Conservation (phyloP, 179 eudicot species). For the Actinidia polygama region DNA sequence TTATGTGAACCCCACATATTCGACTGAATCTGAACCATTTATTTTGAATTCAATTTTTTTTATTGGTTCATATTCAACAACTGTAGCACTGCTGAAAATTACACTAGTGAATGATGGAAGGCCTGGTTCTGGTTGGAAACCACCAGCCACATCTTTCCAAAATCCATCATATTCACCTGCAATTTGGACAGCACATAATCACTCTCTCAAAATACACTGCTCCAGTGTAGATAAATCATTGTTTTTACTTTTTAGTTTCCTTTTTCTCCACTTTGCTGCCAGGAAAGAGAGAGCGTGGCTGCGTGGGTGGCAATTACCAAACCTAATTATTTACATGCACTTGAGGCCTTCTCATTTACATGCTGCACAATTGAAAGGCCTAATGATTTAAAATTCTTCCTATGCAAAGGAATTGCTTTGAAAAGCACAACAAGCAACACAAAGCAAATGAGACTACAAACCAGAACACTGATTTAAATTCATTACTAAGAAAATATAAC, state of each 20-base stretch:
- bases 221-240: conserved; percentile 11
- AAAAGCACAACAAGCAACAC: not conserved
- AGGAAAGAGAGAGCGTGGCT: not conserved
- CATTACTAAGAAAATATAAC: not conserved
- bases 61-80: no score
- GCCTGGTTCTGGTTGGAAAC: no score
- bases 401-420: not conserved
- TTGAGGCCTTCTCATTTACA: not conserved
- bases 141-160: not conserved
- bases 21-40: no score
- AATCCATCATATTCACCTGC: not conserved
- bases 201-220: not conserved
- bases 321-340: conserved; percentile 2
- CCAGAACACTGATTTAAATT: not conserved
- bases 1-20: no score
- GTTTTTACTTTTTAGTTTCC: not conserved
- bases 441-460: not conserved
- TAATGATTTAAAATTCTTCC: no score
- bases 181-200: conserved; percentile 1
- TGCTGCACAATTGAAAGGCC: no score
- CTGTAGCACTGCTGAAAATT: no score
- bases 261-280: not conserved
- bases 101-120: no score
- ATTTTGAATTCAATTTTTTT: no score
- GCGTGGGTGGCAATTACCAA: not conserved